Conservation (phyloP, 2,329 filamentous ascomycete genomes). For the Lachnellula subtilissima region DNA sequence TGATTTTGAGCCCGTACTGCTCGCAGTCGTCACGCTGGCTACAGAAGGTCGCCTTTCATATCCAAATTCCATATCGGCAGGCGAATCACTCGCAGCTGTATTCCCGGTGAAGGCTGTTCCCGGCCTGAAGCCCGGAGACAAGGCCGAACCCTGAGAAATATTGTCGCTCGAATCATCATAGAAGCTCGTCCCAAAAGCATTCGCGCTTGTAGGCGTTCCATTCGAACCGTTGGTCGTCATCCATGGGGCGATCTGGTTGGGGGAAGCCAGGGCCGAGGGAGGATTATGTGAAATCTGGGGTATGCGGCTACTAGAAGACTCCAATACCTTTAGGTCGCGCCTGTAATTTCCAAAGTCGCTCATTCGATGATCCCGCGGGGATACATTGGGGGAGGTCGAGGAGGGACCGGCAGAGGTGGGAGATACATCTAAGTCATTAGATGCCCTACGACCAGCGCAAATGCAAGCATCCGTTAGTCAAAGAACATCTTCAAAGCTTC, state of each 20-base stretch:
- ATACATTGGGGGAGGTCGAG: conserved; percentile 30
- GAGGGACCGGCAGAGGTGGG: conserved; percentile 27
- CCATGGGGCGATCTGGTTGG: conserved; percentile 50
- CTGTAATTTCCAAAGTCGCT: conserved; percentile 63
- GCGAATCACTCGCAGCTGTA: conserved; percentile 51
- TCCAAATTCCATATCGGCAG: conserved; percentile 54
- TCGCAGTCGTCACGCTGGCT: conserved; percentile 80
- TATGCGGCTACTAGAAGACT: conserved; percentile 52
- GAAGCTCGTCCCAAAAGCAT: conserved; percentile 52
- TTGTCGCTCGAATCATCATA: conserved; percentile 73
- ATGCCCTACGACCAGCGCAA: conserved; percentile 26
- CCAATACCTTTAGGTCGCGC: conserved; percentile 65
- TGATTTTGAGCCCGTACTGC: conserved; percentile 76
- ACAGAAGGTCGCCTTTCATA: conserved; percentile 82
- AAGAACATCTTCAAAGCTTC: conserved; percentile 27
- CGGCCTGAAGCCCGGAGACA: conserved; percentile 65
- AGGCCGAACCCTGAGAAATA: conserved; percentile 58
- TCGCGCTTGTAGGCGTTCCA: conserved; percentile 27
- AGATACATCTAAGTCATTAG: conserved; percentile 31
- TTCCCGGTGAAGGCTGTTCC: conserved; percentile 40
- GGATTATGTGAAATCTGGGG: conserved; percentile 57
- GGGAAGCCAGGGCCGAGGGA: conserved; percentile 48
- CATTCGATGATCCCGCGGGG: conserved; percentile 31
- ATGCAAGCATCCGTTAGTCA: conserved; percentile 33
- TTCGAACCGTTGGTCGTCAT: conserved; percentile 38